Evolutionary conservation across 2,329 filamentous ascomycete genomes (phyloP).

Genomic region (Spiromastix sp.): DNA sequence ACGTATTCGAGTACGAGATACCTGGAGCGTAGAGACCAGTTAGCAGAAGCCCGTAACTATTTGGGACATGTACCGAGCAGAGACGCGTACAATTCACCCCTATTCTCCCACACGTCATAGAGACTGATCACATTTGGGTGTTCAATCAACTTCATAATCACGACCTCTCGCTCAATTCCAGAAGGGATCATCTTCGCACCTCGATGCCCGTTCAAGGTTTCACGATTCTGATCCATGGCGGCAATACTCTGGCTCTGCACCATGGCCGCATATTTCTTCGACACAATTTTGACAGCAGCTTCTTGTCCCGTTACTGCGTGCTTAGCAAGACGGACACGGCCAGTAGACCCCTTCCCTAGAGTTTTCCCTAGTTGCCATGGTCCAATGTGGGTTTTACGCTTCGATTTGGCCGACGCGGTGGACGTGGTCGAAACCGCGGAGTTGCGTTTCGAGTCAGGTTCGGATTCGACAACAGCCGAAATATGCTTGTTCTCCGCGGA

Average conservation of each 20-base stretch:
- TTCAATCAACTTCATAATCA: constrained; percentile 92
- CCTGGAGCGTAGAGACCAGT: constrained; percentile 37
- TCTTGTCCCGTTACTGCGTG: constrained; percentile 68
- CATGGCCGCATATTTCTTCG: constrained; percentile 67
- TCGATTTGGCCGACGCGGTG: constrained; percentile 43
- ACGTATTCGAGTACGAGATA: constrained; percentile 94
- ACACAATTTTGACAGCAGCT: constrained; percentile 92
- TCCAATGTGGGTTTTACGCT: constrained; percentile 66
- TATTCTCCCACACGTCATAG: constrained; percentile 97
- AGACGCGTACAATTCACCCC: constrained; percentile 71
- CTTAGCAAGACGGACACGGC: constrained; percentile 73
- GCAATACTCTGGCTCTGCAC: constrained; percentile 79
- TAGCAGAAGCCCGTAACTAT: neutral
- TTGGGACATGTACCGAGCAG: constrained; percentile 4
- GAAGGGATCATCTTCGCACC: constrained; percentile 67
- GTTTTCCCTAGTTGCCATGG: constrained; percentile 90
- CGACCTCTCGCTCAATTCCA: constrained; percentile 87
- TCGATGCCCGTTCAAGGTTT: constrained; percentile 43
- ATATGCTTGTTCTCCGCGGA: constrained; percentile 42
- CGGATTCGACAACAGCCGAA: constrained; percentile 40
- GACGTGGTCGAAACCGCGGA: constrained; percentile 47
- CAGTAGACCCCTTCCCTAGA: constrained; percentile 80
- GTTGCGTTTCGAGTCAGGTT: constrained; percentile 39
- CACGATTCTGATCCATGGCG: constrained; percentile 64
- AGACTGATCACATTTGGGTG: constrained; percentile 91